Base-by-base conservation (phyloP, 352 stramenopile species). In the Pythium aquatile region DNA sequence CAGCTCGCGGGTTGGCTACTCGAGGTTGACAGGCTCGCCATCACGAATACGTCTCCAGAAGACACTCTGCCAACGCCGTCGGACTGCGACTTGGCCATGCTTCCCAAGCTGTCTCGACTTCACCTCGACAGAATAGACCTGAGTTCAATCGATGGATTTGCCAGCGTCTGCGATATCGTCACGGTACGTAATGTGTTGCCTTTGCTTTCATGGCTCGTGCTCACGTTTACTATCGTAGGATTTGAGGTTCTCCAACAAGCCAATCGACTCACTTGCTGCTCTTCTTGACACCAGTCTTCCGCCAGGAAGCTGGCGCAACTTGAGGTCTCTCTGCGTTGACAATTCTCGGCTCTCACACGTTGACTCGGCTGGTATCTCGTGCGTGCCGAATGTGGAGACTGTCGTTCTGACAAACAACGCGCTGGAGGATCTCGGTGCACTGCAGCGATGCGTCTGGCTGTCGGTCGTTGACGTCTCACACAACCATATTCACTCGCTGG, bases 1-100 rank as follows among this genome's bases (percentile, higher is more conserved):
- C 61, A 62, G 20, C 52, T 67, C 16, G 53, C 61, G 26, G 53
- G 53, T 11, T 40, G 53, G 5, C n/a, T 67, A 9, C 30, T 67
- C 6, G 53, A 67, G 13, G 46, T 67, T 7, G 40, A 61, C n/a
- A 53, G 40, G 6, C 53, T 67, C n/a, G 40, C 5, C 44, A 51
- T 67, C 30, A 48, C 48, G 11, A 29, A 26, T n/a, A 30, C 47
- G 17, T 2, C 24, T 9, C 16, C 26, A 13, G 52, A 61, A 4
- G 20, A 11, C 2, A 30, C 51, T n/a, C 39, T 66, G 8, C 40
- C 51, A 1, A 32, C 46, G 28, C 60, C 60, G 4, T 67, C 61
- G 4, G 32, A 67, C 11, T 67, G 52, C 42, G 42, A 61, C n/a
- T 26, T 67, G 32, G 14, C 37, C 32, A 44, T 67, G 30, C 60